A percentile compares a stretch with the other conserved stretches of the same genome.
Conservation (phyloP, 768 basidiomycete genomes). For the Trametes maxima region DNA sequence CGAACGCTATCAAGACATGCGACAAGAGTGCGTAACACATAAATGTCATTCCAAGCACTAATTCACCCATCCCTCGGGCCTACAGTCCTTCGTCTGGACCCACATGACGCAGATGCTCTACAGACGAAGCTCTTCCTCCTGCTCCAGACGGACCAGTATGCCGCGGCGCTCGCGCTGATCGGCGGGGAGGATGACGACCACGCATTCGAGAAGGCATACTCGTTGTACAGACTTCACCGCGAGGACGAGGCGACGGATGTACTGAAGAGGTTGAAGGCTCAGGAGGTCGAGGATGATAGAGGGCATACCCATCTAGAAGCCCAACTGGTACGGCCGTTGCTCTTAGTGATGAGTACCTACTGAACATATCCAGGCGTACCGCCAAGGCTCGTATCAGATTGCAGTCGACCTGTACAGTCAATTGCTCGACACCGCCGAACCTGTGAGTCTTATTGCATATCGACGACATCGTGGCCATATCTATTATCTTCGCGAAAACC, state of each 20-base stretch:
- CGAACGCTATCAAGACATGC: conserved; percentile 88
- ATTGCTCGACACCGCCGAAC: conserved; percentile 75
- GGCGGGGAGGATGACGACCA: conserved; percentile 19
- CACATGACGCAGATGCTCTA: conserved; percentile 68
- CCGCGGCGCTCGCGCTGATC: conserved; percentile 59
- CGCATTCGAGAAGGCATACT: conserved; percentile 77
- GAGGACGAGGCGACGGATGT: conserved; percentile 66
- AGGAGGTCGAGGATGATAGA: conserved; percentile 46
- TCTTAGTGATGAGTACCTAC: conserved; percentile 11
- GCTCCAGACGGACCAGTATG: conserved; percentile 84
- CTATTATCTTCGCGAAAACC: no score
- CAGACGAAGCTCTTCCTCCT: conserved; percentile 88
- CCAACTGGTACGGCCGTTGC: conserved; percentile 66
- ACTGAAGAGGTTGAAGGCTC: conserved; percentile 50
- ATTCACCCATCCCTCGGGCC: background rate
- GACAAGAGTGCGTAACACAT: conserved; percentile 71
- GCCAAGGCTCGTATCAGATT: conserved; percentile 71
- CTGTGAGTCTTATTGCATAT: conserved; percentile 55
- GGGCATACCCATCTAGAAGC: conserved; percentile 82
- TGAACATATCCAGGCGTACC: conserved; percentile 61
- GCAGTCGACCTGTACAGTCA: conserved; percentile 81
- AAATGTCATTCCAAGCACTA: conserved; percentile 22
- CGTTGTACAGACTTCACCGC: conserved; percentile 80
- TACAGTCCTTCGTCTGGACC: conserved; percentile 70
- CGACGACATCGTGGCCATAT: no score